These are phyloP conservation scores for Pseudomicrostroma phylloplanum DNA, from an alignment of 1,284 basidiomycete species.

Conservation along the genomic window DNA sequence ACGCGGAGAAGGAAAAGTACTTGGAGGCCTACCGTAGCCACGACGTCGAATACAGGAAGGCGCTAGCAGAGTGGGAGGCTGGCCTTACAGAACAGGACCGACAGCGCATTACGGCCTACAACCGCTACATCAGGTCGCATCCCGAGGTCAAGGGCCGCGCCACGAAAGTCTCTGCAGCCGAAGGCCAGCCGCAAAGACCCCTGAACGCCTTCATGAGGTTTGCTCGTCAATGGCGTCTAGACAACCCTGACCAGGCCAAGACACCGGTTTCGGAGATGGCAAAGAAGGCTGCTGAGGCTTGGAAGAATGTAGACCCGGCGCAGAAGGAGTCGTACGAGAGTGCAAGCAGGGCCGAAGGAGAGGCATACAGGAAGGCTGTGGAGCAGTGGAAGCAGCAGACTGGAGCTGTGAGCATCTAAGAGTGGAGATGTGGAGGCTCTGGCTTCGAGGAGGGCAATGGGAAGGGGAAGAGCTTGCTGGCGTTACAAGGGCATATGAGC, in stretches of 20 bases:
- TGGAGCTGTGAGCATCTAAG: no score
- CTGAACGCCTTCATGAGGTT: conserved; percentile 2
- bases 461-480: no score
- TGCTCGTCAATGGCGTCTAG: not conserved
- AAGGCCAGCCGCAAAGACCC: not conserved
- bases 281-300: not conserved
- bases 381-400: no score
- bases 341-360: no score
- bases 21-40: not conserved
- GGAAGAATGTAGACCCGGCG: not conserved
- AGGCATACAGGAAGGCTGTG: no score
- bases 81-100: conserved; percentile 2
- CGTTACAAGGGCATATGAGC: no score
- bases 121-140: not conserved
- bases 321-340: conserved; percentile 1
- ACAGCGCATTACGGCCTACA: not conserved
- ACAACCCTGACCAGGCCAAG: not conserved
- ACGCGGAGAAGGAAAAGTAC: not conserved
- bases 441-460: no score
- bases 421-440: no score
- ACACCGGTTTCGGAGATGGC: not conserved
- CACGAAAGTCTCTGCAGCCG: not conserved
- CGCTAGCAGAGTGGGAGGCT: not conserved
- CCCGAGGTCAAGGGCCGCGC: not conserved
- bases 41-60: not conserved